Evolutionary conservation across 768 basidiomycete genomes (phyloP), one percentile per base, ranked within the genome.

Genomic region (Suillus fuscotomentosus): DNA sequence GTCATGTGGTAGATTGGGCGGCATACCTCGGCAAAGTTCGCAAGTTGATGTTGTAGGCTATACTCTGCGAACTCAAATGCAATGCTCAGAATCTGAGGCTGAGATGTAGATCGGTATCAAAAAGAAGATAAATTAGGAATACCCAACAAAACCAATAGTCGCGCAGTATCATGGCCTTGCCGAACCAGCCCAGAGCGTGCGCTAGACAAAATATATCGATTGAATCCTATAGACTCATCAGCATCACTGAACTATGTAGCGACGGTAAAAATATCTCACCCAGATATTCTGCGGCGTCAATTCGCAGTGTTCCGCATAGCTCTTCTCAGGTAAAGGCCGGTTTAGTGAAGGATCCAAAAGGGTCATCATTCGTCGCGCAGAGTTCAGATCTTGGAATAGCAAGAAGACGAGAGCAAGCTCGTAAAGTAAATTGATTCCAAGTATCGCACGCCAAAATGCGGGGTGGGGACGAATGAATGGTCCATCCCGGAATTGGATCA

Each of bases 141-240:
- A 93, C 92, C 92, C 94, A 95, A 71, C 94, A 95, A 72, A 94
- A 95, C 93, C 93, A 95, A 71, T 95, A 95, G 71, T 95, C 94
- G 27, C 94, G 86, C 71, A 95, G 76, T 69, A 95, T 89, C 83
- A 95, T 84, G 4, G 94, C 93, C 75, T 95, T 95, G 50, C 93
- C 92, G 73, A 93, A 95, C 93, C 93, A 95, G 6, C 93, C 93
- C 56, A 95, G 73, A 45, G 92, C 79, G 73, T 95, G 93, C 36
- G 93, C 93, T 20, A 95, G 68, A 70, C 92, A 94, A 73, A 95
- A 95, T 62, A 94, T 88, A 72, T 95, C 93, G 38, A 95, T 74
- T 5, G 93, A 90, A 70, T 89, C 84, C 90, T 94, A 3, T 48
- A 60, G 50, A 59, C 38, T 61, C 1, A 36, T 57, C 53, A 36